A percentile compares a stretch with the other conserved stretches of the same genome.
Conservation (phyloP, 2,329 filamentous ascomycete species). For the Passalora sequoiae region DNA sequence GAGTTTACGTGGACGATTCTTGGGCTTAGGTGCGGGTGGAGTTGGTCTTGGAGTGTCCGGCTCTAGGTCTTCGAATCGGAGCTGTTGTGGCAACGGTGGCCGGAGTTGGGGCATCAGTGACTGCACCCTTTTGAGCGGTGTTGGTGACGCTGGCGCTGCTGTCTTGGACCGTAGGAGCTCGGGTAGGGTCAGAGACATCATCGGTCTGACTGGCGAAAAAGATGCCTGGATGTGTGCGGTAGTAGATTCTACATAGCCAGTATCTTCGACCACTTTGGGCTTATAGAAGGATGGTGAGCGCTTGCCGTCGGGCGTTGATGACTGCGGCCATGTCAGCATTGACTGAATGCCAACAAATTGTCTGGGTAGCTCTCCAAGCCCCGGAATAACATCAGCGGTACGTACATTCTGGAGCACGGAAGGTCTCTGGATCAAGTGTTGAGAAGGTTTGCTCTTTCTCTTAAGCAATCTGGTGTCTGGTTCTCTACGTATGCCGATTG, state of each 20-base stretch:
- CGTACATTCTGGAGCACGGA: constrained; percentile 3
- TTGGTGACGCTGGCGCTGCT: constrained; percentile 5
- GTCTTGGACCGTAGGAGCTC: constrained; percentile 10
- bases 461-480: constrained; percentile 26
- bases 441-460: constrained; percentile 27
- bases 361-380: too few species aligned
- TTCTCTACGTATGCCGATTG: constrained; percentile 19
- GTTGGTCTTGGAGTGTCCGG: too few species aligned
- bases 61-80: too few species aligned
- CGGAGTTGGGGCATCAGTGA: constrained; percentile 8
- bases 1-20: constrained; percentile 1
- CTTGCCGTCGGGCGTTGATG: constrained; percentile 1
- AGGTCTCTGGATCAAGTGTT: constrained; percentile 22
- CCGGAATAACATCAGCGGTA: too few species aligned
- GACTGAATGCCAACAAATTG: too few species aligned
- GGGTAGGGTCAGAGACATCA: constrained; percentile 11
- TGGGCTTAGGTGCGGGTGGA: too few species aligned
- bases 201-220: constrained; percentile 5
- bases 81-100: too few species aligned
- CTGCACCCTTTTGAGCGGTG: constrained; percentile 12
- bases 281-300: constrained; percentile 25
- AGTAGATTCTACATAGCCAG: constrained; percentile 14
- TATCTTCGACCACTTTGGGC: constrained; percentile 30
- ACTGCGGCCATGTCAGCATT: too few species aligned
- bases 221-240: constrained; percentile 9